Conservation (phyloP, 352 stramenopile genomes). For the Globisporangium perplexum region DNA sequence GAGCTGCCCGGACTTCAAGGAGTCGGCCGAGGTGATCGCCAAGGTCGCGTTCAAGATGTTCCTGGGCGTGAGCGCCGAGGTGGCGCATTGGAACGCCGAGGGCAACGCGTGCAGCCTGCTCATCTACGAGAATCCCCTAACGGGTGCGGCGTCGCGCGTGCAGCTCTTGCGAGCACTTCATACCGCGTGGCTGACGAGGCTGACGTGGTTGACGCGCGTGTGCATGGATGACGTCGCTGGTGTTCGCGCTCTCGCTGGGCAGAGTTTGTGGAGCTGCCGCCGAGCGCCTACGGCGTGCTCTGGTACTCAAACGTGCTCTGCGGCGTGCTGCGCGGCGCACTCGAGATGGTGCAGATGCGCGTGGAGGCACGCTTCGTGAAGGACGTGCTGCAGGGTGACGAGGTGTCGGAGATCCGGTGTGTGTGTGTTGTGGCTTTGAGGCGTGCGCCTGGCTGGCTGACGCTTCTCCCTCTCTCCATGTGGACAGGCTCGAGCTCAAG, state of each 20-base stretch:
- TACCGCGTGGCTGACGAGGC: background rate
- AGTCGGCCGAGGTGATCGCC: slow-evolving; percentile 94
- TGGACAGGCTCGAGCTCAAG: slow-evolving; percentile 69
- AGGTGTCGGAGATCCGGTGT: slow-evolving; percentile 82
- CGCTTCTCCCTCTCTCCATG: background rate
- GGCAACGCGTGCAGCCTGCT: slow-evolving; percentile 89
- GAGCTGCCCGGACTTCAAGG: slow-evolving; percentile 85
- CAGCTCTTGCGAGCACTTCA: background rate
- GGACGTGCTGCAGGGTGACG: slow-evolving; percentile 79
- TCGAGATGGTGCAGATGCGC: slow-evolving; percentile 94
- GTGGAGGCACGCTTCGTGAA: slow-evolving; percentile 84
- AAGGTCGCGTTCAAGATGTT: slow-evolving; percentile 99
- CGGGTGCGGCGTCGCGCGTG: slow-evolving; percentile 25
- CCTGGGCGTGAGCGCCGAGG: slow-evolving; percentile 92
- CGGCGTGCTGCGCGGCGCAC: slow-evolving; percentile 92
- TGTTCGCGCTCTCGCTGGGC: background rate
- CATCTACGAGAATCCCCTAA: slow-evolving; percentile 96
- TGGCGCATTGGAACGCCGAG: slow-evolving; percentile 87
- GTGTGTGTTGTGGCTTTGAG: background rate
- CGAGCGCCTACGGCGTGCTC: slow-evolving; percentile 84
- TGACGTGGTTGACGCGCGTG: too few species aligned
- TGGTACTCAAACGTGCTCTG: slow-evolving; percentile 97
- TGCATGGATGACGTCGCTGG: background rate
- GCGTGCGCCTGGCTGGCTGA: background rate
- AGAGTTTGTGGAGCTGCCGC: slow-evolving; percentile 90